phyloP scores from a whole-genome alignment of 768 basidiomycete species.

The Podaxis pistillaris region DNA sequence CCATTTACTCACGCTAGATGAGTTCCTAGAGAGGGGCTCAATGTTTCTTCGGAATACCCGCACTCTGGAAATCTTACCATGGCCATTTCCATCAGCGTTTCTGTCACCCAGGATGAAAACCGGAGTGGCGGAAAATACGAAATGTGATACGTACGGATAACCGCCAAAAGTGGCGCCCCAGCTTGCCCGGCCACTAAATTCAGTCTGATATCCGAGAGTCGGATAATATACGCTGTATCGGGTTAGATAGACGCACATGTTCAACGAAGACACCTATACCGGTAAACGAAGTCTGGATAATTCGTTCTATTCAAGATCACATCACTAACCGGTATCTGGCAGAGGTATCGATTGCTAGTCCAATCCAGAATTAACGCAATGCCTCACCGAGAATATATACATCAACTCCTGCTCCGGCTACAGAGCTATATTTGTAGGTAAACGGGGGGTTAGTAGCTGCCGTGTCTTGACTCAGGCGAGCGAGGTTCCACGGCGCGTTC shows the following conservation, averaged over 20 bases:
- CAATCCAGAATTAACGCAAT: not conserved
- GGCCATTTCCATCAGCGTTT: not conserved
- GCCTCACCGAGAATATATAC: conserved; percentile 20
- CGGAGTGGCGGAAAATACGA: too few species aligned
- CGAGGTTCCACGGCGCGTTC: conserved; percentile 21
- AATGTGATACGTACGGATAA: conserved; percentile 15
- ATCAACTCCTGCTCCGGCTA: conserved; percentile 16
- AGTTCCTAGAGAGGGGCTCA: not conserved
- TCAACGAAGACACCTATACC: conserved; percentile 17
- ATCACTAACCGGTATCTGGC: not conserved
- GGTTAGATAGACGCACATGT: not conserved
- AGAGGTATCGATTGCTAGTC: not conserved
- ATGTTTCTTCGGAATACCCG: not conserved
- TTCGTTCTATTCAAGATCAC: not conserved
- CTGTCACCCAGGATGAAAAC: not conserved
- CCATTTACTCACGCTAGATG: not conserved
- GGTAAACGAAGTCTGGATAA: not conserved
- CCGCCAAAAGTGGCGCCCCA: conserved; percentile 19
- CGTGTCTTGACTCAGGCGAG: conserved; percentile 18
- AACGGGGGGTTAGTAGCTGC: conserved; percentile 17
- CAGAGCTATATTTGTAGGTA: conserved; percentile 18
- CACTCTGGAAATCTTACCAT: not conserved
- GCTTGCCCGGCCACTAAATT: conserved; percentile 20
- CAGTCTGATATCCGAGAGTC: conserved; percentile 3
- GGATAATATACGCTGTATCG: not conserved